Evolutionary conservation across 345 rosid species (phyloP).

Genomic region (Pseudoturritis turrita): DNA sequence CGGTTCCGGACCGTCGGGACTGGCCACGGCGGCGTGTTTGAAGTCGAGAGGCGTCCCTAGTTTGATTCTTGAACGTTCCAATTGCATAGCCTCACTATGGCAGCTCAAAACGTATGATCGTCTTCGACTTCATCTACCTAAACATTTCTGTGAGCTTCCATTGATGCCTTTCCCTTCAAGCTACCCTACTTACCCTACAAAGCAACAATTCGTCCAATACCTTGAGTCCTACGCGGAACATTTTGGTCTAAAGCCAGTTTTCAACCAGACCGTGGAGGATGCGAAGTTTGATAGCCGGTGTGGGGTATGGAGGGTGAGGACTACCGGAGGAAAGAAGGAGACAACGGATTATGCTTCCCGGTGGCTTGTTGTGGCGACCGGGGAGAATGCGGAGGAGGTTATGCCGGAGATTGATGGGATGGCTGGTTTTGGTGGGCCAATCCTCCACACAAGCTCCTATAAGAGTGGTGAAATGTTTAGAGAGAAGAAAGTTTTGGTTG

Average conservation of each 20-base stretch:
- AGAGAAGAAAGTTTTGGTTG: conserved; percentile 60
- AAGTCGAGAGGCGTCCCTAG: conserved; percentile 46
- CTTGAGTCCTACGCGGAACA: conserved; percentile 41
- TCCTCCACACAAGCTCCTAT: conserved; percentile 58
- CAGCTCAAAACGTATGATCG: conserved; percentile 78
- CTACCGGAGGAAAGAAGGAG: conserved; percentile 35
- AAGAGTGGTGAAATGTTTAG: conserved; percentile 49
- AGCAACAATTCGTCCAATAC: conserved; percentile 63
- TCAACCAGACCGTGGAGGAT: conserved; percentile 45
- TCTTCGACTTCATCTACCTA: conserved; percentile 87
- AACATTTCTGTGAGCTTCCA: conserved; percentile 75
- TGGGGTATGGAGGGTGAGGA: conserved; percentile 58
- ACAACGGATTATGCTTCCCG: conserved; percentile 44
- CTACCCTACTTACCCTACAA: conserved; percentile 77
- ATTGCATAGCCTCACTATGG: conserved; percentile 80
- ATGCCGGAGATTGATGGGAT: conserved; percentile 63
- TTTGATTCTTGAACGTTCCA: conserved; percentile 62
- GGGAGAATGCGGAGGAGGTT: conserved; percentile 77
- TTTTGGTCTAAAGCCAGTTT: conserved; percentile 47
- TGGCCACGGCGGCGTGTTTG: conserved; percentile 73
- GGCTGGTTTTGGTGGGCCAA: conserved; percentile 44
- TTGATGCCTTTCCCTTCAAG: conserved; percentile 53
- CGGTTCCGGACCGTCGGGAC: conserved; percentile 85
- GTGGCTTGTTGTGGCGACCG: conserved; percentile 77
- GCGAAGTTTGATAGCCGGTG: conserved; percentile 47